Evolutionary conservation across 345 rosid genomes (phyloP), one percentile per base, ranked within the genome.

Genomic region (Litchi chinensis): DNA sequence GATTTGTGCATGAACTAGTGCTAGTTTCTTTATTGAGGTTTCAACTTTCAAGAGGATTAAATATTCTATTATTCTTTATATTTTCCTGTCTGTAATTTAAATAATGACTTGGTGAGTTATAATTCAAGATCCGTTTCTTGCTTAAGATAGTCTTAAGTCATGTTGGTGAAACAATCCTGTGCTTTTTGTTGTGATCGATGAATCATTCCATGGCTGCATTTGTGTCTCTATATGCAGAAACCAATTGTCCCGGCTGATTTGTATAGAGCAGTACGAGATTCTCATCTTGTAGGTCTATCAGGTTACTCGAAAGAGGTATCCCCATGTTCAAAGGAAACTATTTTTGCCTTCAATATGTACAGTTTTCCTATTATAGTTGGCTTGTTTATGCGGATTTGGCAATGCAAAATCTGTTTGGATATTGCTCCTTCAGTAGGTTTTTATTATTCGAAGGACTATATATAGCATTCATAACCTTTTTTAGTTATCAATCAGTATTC

Each of bases 261-360:
- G 72, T 97, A 92, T 77, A 87, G 94, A 90, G 90, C 86, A 65
- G 89, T 94, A 62, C 93, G 99, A 66, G 98, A 97, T 79, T 88
- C 98, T 76, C 98, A 97, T 52, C 98, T 97, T 79, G 80, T 92
- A 54, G 99, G 98, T 82, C 66, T 97, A 80, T 91, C 99, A 4
- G 99, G 99, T 64, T 97, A 85, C 84, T 87, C 99, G 60, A 91
- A 86, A 89, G 90, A 94, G 97, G 99, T 97, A 90, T 48, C 11
- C 75, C 79, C 64, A 59, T 78, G 77, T 82, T 62, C 19, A 68
- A 73, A 82, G 76, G 40, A 78, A 78, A 67, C 70, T 74, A 26
- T 4, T 24, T 68, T 52, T 50, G 22, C 63, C 65, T 73, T 71
- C 54, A 70, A 69, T 62, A 54, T 65, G 43, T 28, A 26, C 11